Evolutionary conservation across 1,284 basidiomycete species (phyloP), one percentile per base, ranked within the genome.

Genomic region (Naganishia cerealis): DNA sequence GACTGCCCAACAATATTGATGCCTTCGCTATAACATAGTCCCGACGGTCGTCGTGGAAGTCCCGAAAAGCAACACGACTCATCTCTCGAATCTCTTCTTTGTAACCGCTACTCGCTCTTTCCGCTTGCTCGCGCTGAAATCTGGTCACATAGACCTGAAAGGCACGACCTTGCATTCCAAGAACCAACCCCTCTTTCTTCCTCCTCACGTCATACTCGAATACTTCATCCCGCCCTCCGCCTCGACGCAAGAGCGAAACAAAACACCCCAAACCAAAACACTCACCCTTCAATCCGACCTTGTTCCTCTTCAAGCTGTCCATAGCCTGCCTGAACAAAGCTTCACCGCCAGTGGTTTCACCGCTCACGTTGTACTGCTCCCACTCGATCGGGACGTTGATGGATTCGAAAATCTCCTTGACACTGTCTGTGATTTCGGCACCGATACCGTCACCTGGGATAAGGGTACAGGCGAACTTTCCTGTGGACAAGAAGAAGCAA

Each of bases 311-410:
- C 83, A 98, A 84, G 78, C 90, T 92, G 80, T 97, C 93, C 91
- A 96, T 93, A 72, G 94, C 92, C 85, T 94, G 88, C 83, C 91
- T 94, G 87, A 99, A 99, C 75, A 97, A 87, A 67, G 88, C 90
- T 81, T 98, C 95, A 76, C 92, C 92, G 68, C 90, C 86, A 67
- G 91, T 92, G 43, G 94, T 96, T 86, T 96, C 89, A 71, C 96
- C 96, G 56, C 93, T 95, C 72, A 99, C 70, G 79, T 98, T 87
- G 84, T 94, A 98, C 82, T 98, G 92, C 81, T 98, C 94, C 92
- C 94, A 99, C 82, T 98, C 92, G 83, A 99, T 94, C 81, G 96
- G 96, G 42, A 94, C 96, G 80, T 99, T 99, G 80, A 93, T 87
- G 72, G 92, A 87, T 80, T 96, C 92, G 76, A 99, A 99, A 80